Conservation (phyloP, 176 grass and related monocot species). For the Lolium multiflorum region DNA sequence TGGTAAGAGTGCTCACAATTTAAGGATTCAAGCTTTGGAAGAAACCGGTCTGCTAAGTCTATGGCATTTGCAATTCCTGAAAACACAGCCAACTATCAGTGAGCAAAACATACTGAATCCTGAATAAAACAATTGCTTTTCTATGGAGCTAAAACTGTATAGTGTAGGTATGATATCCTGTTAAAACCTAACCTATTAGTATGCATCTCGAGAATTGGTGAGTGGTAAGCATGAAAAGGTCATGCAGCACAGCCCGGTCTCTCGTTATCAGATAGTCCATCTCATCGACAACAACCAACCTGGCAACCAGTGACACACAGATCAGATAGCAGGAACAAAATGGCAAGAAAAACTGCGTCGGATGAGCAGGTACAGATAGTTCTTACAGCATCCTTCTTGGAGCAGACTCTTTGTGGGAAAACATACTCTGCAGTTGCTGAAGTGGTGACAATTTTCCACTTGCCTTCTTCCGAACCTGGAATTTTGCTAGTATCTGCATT, state of each 20-base stretch:
- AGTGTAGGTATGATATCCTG: neutral
- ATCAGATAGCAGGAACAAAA: constrained; percentile 40
- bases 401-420: constrained; percentile 59
- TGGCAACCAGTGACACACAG: constrained; percentile 36
- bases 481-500: constrained; percentile 79
- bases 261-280: constrained; percentile 97
- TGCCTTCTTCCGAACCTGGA: constrained; percentile 54
- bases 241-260: constrained; percentile 83
- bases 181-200: constrained; percentile 74
- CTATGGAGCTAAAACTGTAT: neutral
- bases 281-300: constrained; percentile 92
- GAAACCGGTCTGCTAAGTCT: constrained; percentile 89
- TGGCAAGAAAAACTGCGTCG: constrained; percentile 3
- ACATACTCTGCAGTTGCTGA: constrained; percentile 78
- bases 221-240: constrained; percentile 97
- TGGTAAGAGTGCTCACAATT: constrained; percentile 64
- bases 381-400: constrained; percentile 82
- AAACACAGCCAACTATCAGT: constrained; percentile 18
- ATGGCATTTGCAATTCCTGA: constrained; percentile 97
- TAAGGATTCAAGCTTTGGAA: constrained; percentile 92
- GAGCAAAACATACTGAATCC: constrained; percentile 27
- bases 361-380: neutral
- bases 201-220: constrained; percentile 80
- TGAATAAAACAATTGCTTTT: neutral
- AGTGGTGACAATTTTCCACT: constrained; percentile 55